These are phyloP conservation scores for Aspergillus sp. DNA, from an alignment of 2,329 filamentous ascomycete genomes.

Conservation along the genomic window DNA sequence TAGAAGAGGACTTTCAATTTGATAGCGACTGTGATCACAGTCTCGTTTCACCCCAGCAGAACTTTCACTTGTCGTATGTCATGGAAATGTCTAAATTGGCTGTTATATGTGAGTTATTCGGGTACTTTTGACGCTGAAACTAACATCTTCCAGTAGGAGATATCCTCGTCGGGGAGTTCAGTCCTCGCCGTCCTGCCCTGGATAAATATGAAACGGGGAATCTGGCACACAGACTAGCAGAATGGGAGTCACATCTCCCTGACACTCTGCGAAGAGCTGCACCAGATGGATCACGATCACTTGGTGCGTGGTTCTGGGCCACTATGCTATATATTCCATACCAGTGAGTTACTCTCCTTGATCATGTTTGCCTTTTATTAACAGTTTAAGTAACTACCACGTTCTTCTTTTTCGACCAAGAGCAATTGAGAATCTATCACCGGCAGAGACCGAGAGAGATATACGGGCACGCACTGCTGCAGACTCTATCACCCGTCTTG, in stretches of 20 bases:
- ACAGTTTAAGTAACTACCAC: background rate
- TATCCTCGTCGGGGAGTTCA: background rate
- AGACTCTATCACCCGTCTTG: background rate
- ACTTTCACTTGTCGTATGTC: background rate
- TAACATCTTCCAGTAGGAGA: background rate
- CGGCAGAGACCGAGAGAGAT: background rate
- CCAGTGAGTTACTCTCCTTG: background rate
- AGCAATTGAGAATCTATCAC: background rate
- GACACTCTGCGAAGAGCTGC: background rate
- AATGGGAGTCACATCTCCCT: background rate
- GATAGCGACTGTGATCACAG: background rate
- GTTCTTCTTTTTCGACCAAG: background rate
- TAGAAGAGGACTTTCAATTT: background rate
- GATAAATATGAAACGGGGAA: background rate
- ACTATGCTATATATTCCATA: background rate
- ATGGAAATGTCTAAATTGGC: background rate
- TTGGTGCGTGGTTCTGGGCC: background rate
- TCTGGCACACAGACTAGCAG: background rate
- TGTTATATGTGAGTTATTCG: background rate
- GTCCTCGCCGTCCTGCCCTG: background rate
- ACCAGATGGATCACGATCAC: background rate
- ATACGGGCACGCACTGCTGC: background rate
- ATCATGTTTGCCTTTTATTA: background rate
- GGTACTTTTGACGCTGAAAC: no score
- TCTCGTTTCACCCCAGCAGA: background rate